phyloP scores from a whole-genome alignment of 1,139 yeast genomes.

The Diutina siamensis region DNA sequence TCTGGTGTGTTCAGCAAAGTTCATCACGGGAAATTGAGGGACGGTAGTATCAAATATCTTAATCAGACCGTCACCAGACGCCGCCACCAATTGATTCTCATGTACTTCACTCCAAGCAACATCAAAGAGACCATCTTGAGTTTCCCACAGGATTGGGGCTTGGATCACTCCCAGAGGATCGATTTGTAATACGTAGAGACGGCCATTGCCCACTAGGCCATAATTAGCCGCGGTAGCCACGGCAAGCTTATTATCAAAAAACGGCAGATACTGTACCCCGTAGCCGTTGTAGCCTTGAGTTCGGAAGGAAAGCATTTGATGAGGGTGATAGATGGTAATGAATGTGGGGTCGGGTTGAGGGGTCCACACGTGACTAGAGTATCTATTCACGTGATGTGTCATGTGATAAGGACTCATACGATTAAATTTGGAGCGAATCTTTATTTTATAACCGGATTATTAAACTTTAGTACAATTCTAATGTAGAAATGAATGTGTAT shows the following conservation, averaged over 20 bases:
- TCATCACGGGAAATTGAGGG: conserved; percentile 61
- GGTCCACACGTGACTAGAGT: background rate
- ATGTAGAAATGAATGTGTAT: too few relatives aligned
- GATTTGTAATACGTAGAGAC: conserved; percentile 58
- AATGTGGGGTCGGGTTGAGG: background rate
- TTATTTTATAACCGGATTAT: too few relatives aligned
- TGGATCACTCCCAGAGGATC: conserved; percentile 50
- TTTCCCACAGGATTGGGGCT: conserved; percentile 57
- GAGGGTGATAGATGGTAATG: background rate
- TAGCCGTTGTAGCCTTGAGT: conserved; percentile 83
- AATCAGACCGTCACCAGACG: conserved; percentile 85
- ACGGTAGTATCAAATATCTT: conserved; percentile 70
- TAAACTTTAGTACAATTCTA: too few relatives aligned
- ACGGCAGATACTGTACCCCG: conserved; percentile 84
- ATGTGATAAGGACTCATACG: background rate
- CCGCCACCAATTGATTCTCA: conserved; percentile 73
- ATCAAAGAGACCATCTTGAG: conserved; percentile 89
- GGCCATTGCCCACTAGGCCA: conserved; percentile 91
- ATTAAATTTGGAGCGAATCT: too few relatives aligned
- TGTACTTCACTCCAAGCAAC: conserved; percentile 84
- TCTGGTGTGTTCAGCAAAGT: conserved; percentile 65
- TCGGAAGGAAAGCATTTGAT: conserved; percentile 67
- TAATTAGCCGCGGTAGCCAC: conserved; percentile 88
- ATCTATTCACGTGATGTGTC: background rate
- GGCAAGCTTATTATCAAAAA: conserved; percentile 77